Percentiles rank a stretch among this genome's conserved stretches.
These are phyloP conservation scores for Mrakia frigida DNA, from an alignment of 768 basidiomycete genomes.

Conservation along the genomic window DNA sequence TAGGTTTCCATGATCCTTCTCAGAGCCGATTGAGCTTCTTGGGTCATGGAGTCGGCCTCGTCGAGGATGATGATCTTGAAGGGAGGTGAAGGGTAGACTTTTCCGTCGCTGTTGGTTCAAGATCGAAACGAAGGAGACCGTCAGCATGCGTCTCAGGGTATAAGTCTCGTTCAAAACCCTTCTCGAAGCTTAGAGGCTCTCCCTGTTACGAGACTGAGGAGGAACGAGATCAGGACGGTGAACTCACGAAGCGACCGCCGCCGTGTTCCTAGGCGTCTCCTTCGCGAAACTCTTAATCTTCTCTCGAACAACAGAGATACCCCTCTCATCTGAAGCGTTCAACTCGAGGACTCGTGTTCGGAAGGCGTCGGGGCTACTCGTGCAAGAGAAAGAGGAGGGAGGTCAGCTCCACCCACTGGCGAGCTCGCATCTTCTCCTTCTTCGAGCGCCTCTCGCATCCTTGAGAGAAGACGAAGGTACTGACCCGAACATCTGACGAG, in stretches of 20 bases:
- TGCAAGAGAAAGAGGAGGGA: not conserved
- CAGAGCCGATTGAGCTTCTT: conserved; percentile 94
- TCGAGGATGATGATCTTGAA: conserved; percentile 99
- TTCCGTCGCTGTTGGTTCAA: conserved; percentile 43
- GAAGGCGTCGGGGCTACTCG: conserved; percentile 81
- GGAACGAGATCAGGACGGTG: not conserved
- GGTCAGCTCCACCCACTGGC: conserved; percentile 20
- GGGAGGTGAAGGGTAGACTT: conserved; percentile 88
- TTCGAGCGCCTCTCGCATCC: not conserved
- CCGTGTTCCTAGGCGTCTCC: conserved; percentile 44
- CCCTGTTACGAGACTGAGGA: not conserved
- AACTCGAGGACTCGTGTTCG: conserved; percentile 87
- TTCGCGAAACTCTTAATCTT: conserved; percentile 96
- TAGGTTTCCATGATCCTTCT: conserved; percentile 99
- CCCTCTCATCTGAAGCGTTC: conserved; percentile 97
- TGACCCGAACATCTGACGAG: conserved; percentile 90
- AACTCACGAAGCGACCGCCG: conserved; percentile 42
- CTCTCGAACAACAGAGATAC: conserved; percentile 92
- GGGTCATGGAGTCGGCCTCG: conserved; percentile 99
- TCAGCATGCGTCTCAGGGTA: no score
- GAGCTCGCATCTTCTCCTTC: not conserved
- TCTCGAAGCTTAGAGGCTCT: not conserved
- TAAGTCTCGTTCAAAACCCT: no score
- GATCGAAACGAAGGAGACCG: not conserved
- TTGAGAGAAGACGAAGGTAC: conserved; percentile 34